Evolutionary conservation across 2,329 filamentous ascomycete genomes (phyloP).

Genomic region (Neobulgaria alba): DNA sequence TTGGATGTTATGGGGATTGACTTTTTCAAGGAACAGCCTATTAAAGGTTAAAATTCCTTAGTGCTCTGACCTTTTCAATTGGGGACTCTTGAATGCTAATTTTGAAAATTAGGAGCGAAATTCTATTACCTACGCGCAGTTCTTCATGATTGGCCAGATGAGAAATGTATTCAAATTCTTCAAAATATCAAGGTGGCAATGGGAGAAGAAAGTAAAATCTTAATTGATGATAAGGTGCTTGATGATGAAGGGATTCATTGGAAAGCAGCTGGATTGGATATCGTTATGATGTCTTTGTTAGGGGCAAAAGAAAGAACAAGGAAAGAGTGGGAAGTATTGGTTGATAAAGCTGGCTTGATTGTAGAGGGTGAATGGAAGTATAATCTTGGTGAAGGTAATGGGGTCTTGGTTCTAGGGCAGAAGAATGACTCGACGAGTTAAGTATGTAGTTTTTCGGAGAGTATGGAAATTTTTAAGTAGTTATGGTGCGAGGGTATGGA

Average conservation of each 20-base stretch:
- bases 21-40: background rate
- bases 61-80: background rate
- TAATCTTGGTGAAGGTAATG: too few species aligned
- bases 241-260: slow-evolving; percentile 29
- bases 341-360: slow-evolving; percentile 8
- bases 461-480: too few species aligned
- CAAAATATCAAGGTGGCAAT: slow-evolving; percentile 29
- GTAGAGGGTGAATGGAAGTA: too few species aligned
- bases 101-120: slow-evolving; percentile 1
- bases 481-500: too few species aligned
- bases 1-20: background rate
- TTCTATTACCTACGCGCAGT: slow-evolving; percentile 33
- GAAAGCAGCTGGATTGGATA: slow-evolving; percentile 29
- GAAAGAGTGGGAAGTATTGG: slow-evolving; percentile 27
- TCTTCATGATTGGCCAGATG: slow-evolving; percentile 33
- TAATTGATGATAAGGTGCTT: slow-evolving; percentile 38
- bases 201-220: slow-evolving; percentile 29
- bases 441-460: too few species aligned
- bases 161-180: slow-evolving; percentile 28
- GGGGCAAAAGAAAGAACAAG: slow-evolving; percentile 30
- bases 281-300: slow-evolving; percentile 32
- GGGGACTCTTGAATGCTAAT: too few species aligned
- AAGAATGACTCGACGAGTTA: too few species aligned
- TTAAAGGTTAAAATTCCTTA: background rate
- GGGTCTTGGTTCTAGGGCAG: too few species aligned